A percentile compares a stretch with the other conserved stretches of the same genome.
Conservation (phyloP, 1,139 yeast genomes). For the Protomyces inouyei region DNA sequence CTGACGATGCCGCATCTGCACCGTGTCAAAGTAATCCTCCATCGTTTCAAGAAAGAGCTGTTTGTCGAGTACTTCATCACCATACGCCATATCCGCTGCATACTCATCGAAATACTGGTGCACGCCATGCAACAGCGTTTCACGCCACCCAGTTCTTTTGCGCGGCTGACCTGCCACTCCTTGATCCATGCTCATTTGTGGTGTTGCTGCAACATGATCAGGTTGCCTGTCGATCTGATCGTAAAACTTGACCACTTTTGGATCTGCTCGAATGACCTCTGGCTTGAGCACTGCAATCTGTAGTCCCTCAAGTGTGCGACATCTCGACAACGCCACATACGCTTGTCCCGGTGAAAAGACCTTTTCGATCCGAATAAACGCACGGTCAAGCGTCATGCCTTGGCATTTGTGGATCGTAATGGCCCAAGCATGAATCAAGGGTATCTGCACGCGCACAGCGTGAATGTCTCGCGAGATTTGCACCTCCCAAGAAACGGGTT, state of each 20-base stretch:
- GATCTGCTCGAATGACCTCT: conserved; percentile 21
- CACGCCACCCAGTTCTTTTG: background rate
- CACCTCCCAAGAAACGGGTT: conserved; percentile 68
- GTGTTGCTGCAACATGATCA: background rate
- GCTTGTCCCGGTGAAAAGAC: conserved; percentile 89
- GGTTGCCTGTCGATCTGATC: background rate
- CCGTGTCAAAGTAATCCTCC: background rate
- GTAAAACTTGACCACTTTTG: conserved; percentile 7
- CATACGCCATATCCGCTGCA: background rate
- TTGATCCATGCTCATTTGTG: background rate
- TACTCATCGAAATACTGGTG: background rate
- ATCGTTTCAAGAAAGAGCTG: conserved; percentile 12
- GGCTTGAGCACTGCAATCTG: conserved; percentile 66
- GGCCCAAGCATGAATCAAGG: conserved; percentile 91
- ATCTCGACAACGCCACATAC: conserved; percentile 87
- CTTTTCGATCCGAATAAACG: conserved; percentile 67
- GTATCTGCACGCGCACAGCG: conserved; percentile 60
- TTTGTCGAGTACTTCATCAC: conserved; percentile 1
- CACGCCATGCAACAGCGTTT: background rate
- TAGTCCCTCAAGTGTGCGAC: conserved; percentile 65
- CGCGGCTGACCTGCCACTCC: background rate
- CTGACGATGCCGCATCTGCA: background rate
- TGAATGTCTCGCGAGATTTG: conserved; percentile 51
- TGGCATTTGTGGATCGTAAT: conserved; percentile 92
- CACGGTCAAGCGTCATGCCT: conserved; percentile 84